phyloP scores from a whole-genome alignment of 441 rosid species.

The Metrosideros polymorpha region DNA sequence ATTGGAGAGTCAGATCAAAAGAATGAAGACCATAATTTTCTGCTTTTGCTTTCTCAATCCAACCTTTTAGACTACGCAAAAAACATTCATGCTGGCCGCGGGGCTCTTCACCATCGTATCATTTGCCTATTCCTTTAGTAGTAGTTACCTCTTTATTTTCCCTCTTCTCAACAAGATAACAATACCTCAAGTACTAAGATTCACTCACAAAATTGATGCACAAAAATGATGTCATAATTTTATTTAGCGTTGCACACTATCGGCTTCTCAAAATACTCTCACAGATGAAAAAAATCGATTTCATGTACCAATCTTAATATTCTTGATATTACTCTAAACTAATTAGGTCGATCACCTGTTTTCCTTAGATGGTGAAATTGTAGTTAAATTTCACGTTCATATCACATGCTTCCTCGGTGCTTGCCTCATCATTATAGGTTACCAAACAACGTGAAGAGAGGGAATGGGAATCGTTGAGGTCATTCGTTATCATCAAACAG shows the following conservation, averaged over 20 bases:
- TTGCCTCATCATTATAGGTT: neutral
- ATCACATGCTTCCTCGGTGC: neutral
- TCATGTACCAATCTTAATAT: neutral
- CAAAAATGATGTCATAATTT: neutral
- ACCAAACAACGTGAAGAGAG: neutral
- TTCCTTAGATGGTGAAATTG: neutral
- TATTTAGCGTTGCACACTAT: neutral
- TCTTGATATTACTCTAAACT: neutral
- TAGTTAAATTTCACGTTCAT: neutral
- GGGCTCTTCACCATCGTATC: neutral
- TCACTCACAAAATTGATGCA: neutral
- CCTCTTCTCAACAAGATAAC: neutral
- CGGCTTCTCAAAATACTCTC: neutral
- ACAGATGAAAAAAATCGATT: no score
- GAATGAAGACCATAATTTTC: neutral
- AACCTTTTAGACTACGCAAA: neutral
- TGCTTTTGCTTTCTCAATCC: neutral
- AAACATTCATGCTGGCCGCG: neutral
- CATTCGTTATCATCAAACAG: neutral
- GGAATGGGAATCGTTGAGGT: neutral
- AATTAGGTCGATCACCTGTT: neutral
- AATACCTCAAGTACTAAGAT: neutral
- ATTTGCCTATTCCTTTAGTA: neutral
- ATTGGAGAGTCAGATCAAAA: neutral
- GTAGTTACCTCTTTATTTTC: neutral